phyloP scores from a whole-genome alignment of 1,284 basidiomycete species.

The Macrocystidia cucumis region DNA sequence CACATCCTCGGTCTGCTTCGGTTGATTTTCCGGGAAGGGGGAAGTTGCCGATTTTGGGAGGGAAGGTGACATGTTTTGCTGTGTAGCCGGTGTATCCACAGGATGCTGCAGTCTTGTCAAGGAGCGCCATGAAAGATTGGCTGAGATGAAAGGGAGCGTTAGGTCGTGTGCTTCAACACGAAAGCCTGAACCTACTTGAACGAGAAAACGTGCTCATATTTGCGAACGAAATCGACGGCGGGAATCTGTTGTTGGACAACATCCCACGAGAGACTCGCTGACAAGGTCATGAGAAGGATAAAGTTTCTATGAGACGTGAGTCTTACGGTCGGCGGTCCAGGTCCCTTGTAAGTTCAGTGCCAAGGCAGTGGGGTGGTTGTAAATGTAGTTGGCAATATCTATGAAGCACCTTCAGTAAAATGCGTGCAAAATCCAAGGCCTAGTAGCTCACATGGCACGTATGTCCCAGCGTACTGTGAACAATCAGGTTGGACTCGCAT shows the following conservation, averaged over 20 bases:
- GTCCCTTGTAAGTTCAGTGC: slow-evolving; percentile 58
- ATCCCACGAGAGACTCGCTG: slow-evolving; percentile 50
- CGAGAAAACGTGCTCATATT: slow-evolving; percentile 58
- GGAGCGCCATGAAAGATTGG: slow-evolving; percentile 50
- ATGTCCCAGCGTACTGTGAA: slow-evolving; percentile 55
- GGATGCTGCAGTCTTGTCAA: slow-evolving; percentile 40
- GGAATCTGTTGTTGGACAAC: slow-evolving; percentile 62
- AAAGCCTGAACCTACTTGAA: slow-evolving; percentile 44
- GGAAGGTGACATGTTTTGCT: slow-evolving; percentile 56
- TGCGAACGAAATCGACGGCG: slow-evolving; percentile 63
- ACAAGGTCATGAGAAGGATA: background rate
- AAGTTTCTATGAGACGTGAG: too few relatives aligned
- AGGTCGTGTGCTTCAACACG: background rate
- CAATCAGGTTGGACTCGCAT: slow-evolving; percentile 34
- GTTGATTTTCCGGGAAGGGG: slow-evolving; percentile 50
- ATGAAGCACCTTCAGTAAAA: background rate
- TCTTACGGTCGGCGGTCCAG: slow-evolving; percentile 68
- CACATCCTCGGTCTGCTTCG: slow-evolving; percentile 42
- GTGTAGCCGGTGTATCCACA: slow-evolving; percentile 64
- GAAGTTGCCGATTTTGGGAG: slow-evolving; percentile 48
- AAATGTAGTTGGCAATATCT: slow-evolving; percentile 74
- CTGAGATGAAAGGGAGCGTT: slow-evolving; percentile 21
- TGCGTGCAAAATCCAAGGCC: background rate
- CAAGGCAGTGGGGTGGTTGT: slow-evolving; percentile 42
- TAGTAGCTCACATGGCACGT: slow-evolving; percentile 59